Base-by-base conservation (phyloP, 306 rosid genomes). In the Styphnolobium japonicum region DNA sequence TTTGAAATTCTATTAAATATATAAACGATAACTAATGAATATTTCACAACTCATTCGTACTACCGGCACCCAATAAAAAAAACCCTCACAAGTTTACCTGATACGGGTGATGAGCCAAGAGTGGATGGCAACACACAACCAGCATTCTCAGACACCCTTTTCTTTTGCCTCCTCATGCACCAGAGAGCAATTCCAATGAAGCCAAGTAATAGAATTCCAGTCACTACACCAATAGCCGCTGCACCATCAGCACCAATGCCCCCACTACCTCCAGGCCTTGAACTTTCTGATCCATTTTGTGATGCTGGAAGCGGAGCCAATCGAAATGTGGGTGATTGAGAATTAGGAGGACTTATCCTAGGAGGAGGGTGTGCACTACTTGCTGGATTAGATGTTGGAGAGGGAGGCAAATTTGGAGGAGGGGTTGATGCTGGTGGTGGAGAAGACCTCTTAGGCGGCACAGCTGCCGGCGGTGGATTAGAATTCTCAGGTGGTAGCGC, bases 41-140 rank as follows among this genome's bases (percentile, higher is more conserved):
- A n/a, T n/a, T n/a, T n/a, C n/a, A n/a, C n/a, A n/a, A n/a, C n/a
- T n/a, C n/a, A n/a, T n/a, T n/a, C n/a, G n/a, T n/a, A n/a, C n/a
- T n/a, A n/a, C n/a, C n/a, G n/a, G n/a, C n/a, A n/a, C n/a, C n/a
- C n/a, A n/a, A n/a, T n/a, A n/a, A n/a, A n/a, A n/a, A n/a, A n/a
- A n/a, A n/a, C n/a, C n/a, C n/a, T n/a, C n/a, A n/a, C n/a, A n/a
- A n/a, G 37, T 60, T 45, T 84, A 92, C 98, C 98, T 83, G 97
- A 87, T 77, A 43, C 87, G 1, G 93, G 88, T 6, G 93, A 81
- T 62, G 92, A 79, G 51, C 56, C 86, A 10, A 72, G 70, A 57
- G 88, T 75, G 48, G 90, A 84, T 62, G 97, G 95, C 92, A 84
- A 79, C 80, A 87, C 85, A 76, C 83, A 85, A 87, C 90, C 89